Base-by-base conservation (phyloP, 345 rosid species). In the Aquilaria sinensis region DNA sequence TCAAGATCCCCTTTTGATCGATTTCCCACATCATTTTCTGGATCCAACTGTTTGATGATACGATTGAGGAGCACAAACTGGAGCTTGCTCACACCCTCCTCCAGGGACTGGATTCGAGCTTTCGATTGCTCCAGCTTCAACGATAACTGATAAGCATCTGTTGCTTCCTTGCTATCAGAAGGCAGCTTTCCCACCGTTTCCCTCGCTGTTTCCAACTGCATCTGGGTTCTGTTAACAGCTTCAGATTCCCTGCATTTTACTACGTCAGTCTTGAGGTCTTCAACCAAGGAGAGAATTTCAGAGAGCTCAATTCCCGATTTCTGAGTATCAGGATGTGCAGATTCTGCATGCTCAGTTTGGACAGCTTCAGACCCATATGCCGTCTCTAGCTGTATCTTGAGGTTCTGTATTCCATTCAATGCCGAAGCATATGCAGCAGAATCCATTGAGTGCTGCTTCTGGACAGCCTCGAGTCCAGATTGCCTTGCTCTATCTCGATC, bases 401-500 rank as follows among this genome's bases (percentile, higher is more conserved):
- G 89, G 84, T 82, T 88, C 75, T 88, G 96, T 33, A 87, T 86
- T 73, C 90, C 99, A 70, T 81, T 94, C 85, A 88, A 78, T 45
- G 96, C 81, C 23, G 99, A 86, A 66, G 81, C 77, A 47, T 88
- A 64, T 62, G 91, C 90, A 34, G 96, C 77, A 2, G 96, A 83
- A 74, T 94, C 96, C 81, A 94, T 77, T 1, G 83, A 70, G 51
- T 91, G 86, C 57, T 88, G 97, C 72, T 84, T 88, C 75, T 85
- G 96, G 68, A 91, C 73, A 48, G 99, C 99, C 78, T 90, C 97
- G 10, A 94, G 89, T 70, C 90, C 99, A 53, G 99, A 90, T 57
- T 94, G 81, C 99, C 99, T 90, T 3, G 88, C 88, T 70, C 80
- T 82, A 75, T 94, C 99, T 47, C 97, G 83, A 54, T 87, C 97